Conservation (phyloP, 495 filamentous ascomycete genomes). For the Podospora sp. region DNA sequence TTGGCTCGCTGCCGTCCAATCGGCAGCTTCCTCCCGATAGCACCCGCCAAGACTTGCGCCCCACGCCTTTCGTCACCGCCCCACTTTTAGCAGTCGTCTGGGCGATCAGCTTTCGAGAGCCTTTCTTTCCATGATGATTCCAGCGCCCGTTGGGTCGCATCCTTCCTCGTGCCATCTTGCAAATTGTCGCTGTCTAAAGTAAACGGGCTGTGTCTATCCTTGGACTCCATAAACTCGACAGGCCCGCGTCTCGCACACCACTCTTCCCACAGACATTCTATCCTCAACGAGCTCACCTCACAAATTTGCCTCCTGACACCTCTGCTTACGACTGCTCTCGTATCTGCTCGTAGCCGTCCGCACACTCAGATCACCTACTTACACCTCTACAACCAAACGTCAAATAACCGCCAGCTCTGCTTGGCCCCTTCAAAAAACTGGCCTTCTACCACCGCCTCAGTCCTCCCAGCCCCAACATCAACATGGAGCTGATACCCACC, state of each 20-base stretch:
- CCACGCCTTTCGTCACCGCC: slow-evolving; percentile 29
- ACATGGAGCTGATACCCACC: slow-evolving; percentile 43
- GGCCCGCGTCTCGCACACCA: not conserved
- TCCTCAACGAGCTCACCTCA: not conserved
- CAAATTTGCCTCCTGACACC: not conserved
- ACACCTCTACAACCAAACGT: not conserved
- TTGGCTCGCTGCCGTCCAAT: not conserved
- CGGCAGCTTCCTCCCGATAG: not conserved
- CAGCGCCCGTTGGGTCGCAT: not conserved
- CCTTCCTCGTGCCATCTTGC: not conserved
- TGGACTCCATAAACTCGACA: slow-evolving; percentile 6
- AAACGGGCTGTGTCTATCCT: slow-evolving; percentile 11
- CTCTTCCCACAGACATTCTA: not conserved
- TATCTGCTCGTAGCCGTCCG: no score
- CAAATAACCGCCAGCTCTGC: not conserved
- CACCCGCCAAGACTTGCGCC: not conserved
- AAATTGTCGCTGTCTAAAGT: not conserved
- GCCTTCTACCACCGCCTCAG: slow-evolving; percentile 1
- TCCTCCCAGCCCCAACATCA: slow-evolving; percentile 17
- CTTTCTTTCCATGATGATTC: slow-evolving; percentile 26
- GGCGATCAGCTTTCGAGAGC: slow-evolving; percentile 4
- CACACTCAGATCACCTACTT: no score
- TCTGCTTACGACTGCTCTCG: not conserved
- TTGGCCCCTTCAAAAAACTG: slow-evolving; percentile 1
- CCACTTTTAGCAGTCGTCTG: slow-evolving; percentile 26